phyloP scores from a whole-genome alignment of 2,329 filamentous ascomycete species.

The Nemania serpens region DNA sequence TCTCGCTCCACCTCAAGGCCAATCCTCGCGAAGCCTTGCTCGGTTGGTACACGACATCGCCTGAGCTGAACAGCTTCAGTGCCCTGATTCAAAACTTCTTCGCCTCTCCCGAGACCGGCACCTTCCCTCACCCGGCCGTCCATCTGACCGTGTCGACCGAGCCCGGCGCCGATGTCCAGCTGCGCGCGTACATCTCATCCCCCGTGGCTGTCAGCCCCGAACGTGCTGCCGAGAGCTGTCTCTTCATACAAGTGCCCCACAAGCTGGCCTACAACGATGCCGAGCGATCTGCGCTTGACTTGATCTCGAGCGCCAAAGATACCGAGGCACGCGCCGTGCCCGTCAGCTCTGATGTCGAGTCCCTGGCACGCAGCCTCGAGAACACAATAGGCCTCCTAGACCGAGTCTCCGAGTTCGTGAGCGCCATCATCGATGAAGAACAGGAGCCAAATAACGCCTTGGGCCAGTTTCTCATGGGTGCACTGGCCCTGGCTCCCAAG shows the following conservation, averaged over 20 bases:
- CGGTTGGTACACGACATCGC: constrained; percentile 97
- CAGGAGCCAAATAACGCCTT: constrained; percentile 86
- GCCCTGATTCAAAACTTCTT: constrained; percentile 99
- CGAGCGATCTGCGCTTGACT: constrained; percentile 71
- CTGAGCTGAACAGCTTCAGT: constrained; percentile 97
- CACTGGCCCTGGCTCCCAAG: constrained; percentile 91
- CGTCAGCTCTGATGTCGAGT: constrained; percentile 87
- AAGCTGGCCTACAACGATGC: constrained; percentile 83
- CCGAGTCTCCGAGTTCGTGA: constrained; percentile 88
- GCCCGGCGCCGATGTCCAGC: constrained; percentile 85
- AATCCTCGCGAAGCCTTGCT: constrained; percentile 92
- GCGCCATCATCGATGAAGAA: constrained; percentile 92
- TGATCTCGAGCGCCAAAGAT: constrained; percentile 82
- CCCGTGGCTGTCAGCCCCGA: constrained; percentile 95
- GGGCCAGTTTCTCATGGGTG: constrained; percentile 93
- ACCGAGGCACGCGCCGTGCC: constrained; percentile 73
- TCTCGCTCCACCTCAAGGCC: constrained; percentile 89
- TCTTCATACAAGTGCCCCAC: constrained; percentile 97
- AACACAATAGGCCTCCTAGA: constrained; percentile 89
- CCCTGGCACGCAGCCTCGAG: constrained; percentile 82
- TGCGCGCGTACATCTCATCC: constrained; percentile 91
- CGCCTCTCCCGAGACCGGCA: constrained; percentile 93
- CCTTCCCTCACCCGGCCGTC: constrained; percentile 95
- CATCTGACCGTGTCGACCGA: constrained; percentile 94
- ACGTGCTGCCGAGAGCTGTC: constrained; percentile 91